Percentiles rank a stretch among this genome's conserved stretches.
phyloP scores from a whole-genome alignment of 2,329 filamentous ascomycete species.

The Epicoccum nigrum region DNA sequence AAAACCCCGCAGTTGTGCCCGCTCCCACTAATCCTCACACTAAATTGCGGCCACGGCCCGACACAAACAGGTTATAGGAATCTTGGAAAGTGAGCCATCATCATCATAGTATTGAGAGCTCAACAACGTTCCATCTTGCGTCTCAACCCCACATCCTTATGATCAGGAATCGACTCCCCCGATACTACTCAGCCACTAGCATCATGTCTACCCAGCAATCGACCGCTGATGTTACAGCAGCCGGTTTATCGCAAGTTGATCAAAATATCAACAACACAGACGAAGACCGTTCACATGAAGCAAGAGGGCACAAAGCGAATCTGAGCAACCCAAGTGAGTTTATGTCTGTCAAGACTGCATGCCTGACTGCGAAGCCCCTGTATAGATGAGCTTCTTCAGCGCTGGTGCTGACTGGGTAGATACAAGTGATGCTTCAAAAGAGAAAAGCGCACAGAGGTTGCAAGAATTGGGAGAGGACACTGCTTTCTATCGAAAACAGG shows the following conservation, averaged over 20 bases:
- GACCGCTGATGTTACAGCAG: constrained; percentile 24
- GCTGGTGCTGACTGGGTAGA: constrained; percentile 8
- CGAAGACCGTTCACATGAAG: constrained; percentile 27
- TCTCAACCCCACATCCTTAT: not conserved
- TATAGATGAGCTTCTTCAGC: not conserved
- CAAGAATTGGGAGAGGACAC: constrained; percentile 3
- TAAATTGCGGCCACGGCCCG: constrained; percentile 5
- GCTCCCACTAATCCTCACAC: constrained; percentile 5
- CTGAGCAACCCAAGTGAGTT: constrained; percentile 54
- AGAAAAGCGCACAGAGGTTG: constrained; percentile 1
- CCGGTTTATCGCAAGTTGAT: constrained; percentile 25
- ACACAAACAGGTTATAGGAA: constrained; percentile 4
- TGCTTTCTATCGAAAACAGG: constrained; percentile 2
- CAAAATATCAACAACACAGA: constrained; percentile 33
- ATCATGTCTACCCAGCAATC: constrained; percentile 20
- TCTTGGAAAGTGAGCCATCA: not conserved
- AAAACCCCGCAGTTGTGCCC: constrained; percentile 8
- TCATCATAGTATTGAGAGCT: not conserved
- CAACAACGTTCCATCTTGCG: not conserved
- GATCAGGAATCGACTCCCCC: constrained; percentile 7
- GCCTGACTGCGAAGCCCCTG: not conserved
- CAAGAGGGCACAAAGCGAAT: constrained; percentile 55
- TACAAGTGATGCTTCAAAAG: constrained; percentile 17
- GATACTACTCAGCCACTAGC: constrained; percentile 1
- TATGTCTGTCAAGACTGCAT: not conserved